Conservation (phyloP, 2,329 filamentous ascomycete species). For the Fusarium anguioides region DNA sequence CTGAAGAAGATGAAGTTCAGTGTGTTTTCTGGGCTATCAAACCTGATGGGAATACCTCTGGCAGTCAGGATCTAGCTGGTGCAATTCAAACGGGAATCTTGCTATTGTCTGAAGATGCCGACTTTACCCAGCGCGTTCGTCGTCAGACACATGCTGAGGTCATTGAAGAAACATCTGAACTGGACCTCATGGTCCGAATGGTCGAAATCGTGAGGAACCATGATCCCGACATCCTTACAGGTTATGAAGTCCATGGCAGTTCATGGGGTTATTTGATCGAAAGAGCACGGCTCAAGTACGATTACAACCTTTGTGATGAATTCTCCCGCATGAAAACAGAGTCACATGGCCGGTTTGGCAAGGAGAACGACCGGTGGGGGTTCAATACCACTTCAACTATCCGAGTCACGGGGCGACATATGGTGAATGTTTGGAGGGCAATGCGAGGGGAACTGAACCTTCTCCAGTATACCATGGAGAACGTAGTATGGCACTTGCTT, state of each 20-base stretch:
- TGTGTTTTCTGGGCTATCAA: slow-evolving; percentile 93
- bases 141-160: slow-evolving; percentile 73
- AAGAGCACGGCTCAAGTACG: slow-evolving; percentile 84
- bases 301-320: slow-evolving; percentile 90
- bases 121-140: slow-evolving; percentile 69
- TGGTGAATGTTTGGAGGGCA: slow-evolving; percentile 97
- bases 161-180: slow-evolving; percentile 79
- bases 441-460: slow-evolving; percentile 94
- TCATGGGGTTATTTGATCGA: slow-evolving; percentile 98
- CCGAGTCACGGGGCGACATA: slow-evolving; percentile 90
- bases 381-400: slow-evolving; percentile 95
- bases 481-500: slow-evolving; percentile 90
- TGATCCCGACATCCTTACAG: slow-evolving; percentile 93
- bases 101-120: slow-evolving; percentile 72
- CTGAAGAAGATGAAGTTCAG: slow-evolving; percentile 87
- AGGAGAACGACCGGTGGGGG: slow-evolving; percentile 89
- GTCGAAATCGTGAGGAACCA: slow-evolving; percentile 84
- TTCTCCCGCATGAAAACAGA: slow-evolving; percentile 88
- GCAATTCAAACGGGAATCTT: slow-evolving; percentile 76
- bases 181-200: slow-evolving; percentile 86
- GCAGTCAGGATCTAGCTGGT: slow-evolving; percentile 57
- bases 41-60: slow-evolving; percentile 72
- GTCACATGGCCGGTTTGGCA: slow-evolving; percentile 85
- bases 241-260: slow-evolving; percentile 91
- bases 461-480: slow-evolving; percentile 95